Evolutionary conservation across 169 alveolate species (phyloP), one percentile per base, ranked within the genome.

Genomic region (Cryptosporidium bovis): DNA sequence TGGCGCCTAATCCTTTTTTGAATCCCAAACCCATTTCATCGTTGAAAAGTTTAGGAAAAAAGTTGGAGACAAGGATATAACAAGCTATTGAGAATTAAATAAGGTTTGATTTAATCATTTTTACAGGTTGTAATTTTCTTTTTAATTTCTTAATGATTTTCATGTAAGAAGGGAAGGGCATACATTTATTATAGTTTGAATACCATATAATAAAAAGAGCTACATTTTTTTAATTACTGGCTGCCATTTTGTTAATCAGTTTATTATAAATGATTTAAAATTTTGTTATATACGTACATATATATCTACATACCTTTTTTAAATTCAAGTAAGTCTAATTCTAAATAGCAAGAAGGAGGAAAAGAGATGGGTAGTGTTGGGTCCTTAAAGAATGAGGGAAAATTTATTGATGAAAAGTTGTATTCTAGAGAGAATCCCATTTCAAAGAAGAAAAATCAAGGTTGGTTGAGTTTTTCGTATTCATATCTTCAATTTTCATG

Each of bases 401-500:
- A 33, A 31, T 33, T 27, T 4, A n/a, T 0, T 31, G 15, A 64
- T 27, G 62, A 44, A 34, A 64, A 46, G 6, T 24, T 34, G 7
- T 66, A 34, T 34, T 15, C n/a, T 34, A 44, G 10, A 44, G 33
- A 77, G 16, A 62, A 77, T 6, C 87, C 87, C 2, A 60, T 77
- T 16, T 13, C 44, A 15, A 77, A 46, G 64, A 31, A 46, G 51
- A 77, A 62, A 0, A 29, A 48, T n/a, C 87, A 77, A 20, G 36
- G 77, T 7, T 58, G 55, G 71, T 29, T 77, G 12, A 44, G 71
- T 16, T 77, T 60, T 27, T 65, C 33, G 15, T 62, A 40, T 27
- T 60, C 71, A 12, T 62, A 62, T 46, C n/a, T 77, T 16, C 87
- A 77, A 20, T 77, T 77, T 40, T 58, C 87, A 15, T 77, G 87